A percentile compares a stretch with the other conserved stretches of the same genome.
phyloP scores from a whole-genome alignment of 441 rosid genomes.

The Adansonia rubrostipa region DNA sequence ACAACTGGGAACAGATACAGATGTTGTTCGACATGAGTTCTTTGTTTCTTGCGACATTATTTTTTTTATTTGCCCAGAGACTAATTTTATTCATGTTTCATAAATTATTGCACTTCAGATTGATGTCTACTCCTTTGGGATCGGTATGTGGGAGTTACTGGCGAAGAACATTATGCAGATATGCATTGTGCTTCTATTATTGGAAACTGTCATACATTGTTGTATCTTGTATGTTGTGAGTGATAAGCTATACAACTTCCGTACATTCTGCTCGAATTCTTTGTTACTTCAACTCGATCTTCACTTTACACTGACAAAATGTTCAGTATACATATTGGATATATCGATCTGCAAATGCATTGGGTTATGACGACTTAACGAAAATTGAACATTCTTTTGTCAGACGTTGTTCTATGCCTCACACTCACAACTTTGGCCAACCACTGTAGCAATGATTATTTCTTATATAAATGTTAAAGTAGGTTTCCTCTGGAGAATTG shows the following conservation, averaged over 20 bases:
- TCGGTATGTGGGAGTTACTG: slow-evolving; percentile 99
- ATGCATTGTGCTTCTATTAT: slow-evolving; percentile 96
- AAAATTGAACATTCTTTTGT: not conserved
- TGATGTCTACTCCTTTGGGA: slow-evolving; percentile 97
- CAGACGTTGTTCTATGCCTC: not conserved
- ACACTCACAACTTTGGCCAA: not conserved
- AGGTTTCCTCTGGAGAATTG: not conserved
- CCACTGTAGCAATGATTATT: not conserved
- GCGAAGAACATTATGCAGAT: slow-evolving; percentile 93
- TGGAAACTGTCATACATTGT: slow-evolving; percentile 50
- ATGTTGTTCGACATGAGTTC: not conserved
- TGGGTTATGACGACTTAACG: not conserved
- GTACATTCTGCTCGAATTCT: not conserved
- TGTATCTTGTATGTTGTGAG: not conserved
- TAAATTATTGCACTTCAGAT: slow-evolving; percentile 51
- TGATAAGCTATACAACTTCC: not conserved
- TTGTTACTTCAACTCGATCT: not conserved
- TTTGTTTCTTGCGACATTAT: not conserved
- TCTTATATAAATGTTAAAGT: not conserved
- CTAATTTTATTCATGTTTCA: slow-evolving; percentile 3
- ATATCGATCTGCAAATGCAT: not conserved
- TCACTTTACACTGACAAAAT: not conserved
- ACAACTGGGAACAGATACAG: not conserved
- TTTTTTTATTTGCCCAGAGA: not conserved
- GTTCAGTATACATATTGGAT: not conserved